Evolutionary conservation across 495 filamentous ascomycete genomes (phyloP), one percentile per base, ranked within the genome.

Genomic region (Xylaria venustula): DNA sequence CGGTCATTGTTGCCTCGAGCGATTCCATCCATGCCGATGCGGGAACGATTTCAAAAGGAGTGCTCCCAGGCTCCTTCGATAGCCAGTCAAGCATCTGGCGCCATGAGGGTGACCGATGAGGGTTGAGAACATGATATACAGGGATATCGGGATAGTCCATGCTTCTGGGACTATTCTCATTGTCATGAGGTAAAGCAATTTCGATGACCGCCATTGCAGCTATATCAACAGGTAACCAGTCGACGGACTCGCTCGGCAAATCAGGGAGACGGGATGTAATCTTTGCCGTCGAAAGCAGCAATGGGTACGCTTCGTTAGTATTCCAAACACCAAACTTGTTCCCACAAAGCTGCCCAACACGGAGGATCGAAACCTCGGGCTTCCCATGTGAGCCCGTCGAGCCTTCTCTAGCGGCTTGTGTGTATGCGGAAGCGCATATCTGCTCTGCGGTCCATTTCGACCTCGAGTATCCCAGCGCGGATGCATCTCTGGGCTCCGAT

Each of bases 321-420:
- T 87, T 88, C 86, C 86, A 88, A 32, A 64, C 48, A 1, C 83
- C 84, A 11, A 62, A 54, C 15, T 68, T 66, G 55, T 85, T 83
- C 2, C 82, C 85, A n/a, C 73, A 71, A 8, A 88, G 76, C 61
- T 88, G 85, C 0, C 86, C 86, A 9, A 87, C 83, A 6, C 86
- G 76, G 7, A 87, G 74, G 0, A 84, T 78, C n/a, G 76, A 76
- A 0, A 79, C 69, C 7, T 68, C 55, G 3, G 78, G 74, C 1
- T 74, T 63, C 4, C 71, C 73, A n/a, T 49, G 17, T 3, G 47
- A 36, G 8, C 15, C 1, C 5, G 58, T 63, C 1, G 20, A 22
- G 28, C 34, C 50, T 15, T 23, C 25, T 12, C 40, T 36, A 25
- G 1, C 23, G 25, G 52, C 28, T 11, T 44, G n/a, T 8, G 64